Percentiles rank a stretch among this genome's conserved stretches.
phyloP scores from a whole-genome alignment of 495 filamentous ascomycete species.

The Elasticomyces elasticus region DNA sequence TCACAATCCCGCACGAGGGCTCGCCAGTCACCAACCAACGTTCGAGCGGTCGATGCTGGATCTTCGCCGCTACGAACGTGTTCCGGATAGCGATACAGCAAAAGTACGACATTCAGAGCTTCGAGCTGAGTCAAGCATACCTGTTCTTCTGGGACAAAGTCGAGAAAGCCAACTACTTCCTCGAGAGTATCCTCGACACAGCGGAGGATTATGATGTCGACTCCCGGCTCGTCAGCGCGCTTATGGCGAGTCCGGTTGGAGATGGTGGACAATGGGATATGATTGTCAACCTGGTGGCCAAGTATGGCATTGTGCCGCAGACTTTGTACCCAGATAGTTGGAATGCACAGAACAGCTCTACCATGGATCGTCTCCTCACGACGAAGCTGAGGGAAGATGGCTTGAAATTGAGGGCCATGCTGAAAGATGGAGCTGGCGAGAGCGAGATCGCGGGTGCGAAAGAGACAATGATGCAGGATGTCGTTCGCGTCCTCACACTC shows the following conservation, averaged over 20 bases:
- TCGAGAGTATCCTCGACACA: slow-evolving; percentile 71
- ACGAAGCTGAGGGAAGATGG: slow-evolving; percentile 81
- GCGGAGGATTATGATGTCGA: slow-evolving; percentile 53
- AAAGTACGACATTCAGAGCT: slow-evolving; percentile 62
- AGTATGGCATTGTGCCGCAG: slow-evolving; percentile 72
- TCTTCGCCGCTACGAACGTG: slow-evolving; percentile 79
- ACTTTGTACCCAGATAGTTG: slow-evolving; percentile 67
- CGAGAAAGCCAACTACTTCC: slow-evolving; percentile 82
- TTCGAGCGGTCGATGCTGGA: slow-evolving; percentile 73
- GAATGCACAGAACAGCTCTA: slow-evolving; percentile 57
- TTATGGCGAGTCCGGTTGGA: slow-evolving; percentile 55
- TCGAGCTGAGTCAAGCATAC: slow-evolving; percentile 76
- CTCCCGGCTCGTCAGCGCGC: slow-evolving; percentile 54
- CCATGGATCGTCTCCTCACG: slow-evolving; percentile 66
- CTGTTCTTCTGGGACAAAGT: slow-evolving; percentile 95
- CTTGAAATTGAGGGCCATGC: slow-evolving; percentile 49
- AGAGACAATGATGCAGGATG: slow-evolving; percentile 61
- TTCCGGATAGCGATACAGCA: slow-evolving; percentile 79
- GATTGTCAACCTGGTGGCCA: slow-evolving; percentile 73
- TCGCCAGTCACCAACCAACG: slow-evolving; percentile 76
- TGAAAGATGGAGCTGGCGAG: slow-evolving; percentile 20
- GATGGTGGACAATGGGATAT: slow-evolving; percentile 93
- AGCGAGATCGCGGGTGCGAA: slow-evolving; percentile 44
- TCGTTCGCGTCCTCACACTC: slow-evolving; percentile 67
- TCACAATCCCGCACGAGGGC: slow-evolving; percentile 73